phyloP scores from a whole-genome alignment of 2,329 filamentous ascomycete species.

The Sarocladiaceae sp. region DNA sequence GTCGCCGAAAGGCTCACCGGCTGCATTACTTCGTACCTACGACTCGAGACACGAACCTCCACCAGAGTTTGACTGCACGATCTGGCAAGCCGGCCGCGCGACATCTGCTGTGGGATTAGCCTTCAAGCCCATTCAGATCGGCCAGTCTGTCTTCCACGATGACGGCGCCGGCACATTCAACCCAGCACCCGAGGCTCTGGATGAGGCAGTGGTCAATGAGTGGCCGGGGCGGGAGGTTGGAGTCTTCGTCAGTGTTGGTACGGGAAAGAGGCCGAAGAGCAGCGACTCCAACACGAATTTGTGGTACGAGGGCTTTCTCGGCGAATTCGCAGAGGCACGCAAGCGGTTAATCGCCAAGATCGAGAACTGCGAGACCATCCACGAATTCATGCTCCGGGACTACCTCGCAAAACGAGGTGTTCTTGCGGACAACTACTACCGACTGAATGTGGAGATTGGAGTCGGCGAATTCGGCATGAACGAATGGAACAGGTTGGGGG shows the following conservation, averaged over 20 bases:
- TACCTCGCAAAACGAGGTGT: slow-evolving; percentile 74
- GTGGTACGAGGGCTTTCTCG: slow-evolving; percentile 93
- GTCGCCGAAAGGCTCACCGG: slow-evolving; percentile 61
- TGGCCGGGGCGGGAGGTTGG: slow-evolving; percentile 93
- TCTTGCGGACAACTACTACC: slow-evolving; percentile 86
- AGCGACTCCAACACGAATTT: slow-evolving; percentile 68
- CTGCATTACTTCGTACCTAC: slow-evolving; percentile 83
- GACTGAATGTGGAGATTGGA: slow-evolving; percentile 93
- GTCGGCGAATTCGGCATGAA: slow-evolving; percentile 99
- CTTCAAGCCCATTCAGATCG: slow-evolving; percentile 93
- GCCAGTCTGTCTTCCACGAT: slow-evolving; percentile 90
- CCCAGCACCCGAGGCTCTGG: slow-evolving; percentile 76
- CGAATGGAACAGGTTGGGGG: slow-evolving; percentile 89
- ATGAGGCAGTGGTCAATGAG: slow-evolving; percentile 88
- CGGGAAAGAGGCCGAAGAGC: slow-evolving; percentile 69
- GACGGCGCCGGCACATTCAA: slow-evolving; percentile 92
- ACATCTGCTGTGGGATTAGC: slow-evolving; percentile 87
- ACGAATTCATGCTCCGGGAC: slow-evolving; percentile 79
- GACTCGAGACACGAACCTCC: slow-evolving; percentile 89
- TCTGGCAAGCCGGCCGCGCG: slow-evolving; percentile 96
- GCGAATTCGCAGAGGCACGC: slow-evolving; percentile 87
- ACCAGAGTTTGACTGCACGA: slow-evolving; percentile 88
- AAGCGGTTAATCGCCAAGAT: slow-evolving; percentile 85
- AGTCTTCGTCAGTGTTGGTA: slow-evolving; percentile 91
- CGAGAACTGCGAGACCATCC: slow-evolving; percentile 88